Evolutionary conservation across 148 eudicot genomes (phyloP).

Genomic region (Nepenthes gracilis): DNA sequence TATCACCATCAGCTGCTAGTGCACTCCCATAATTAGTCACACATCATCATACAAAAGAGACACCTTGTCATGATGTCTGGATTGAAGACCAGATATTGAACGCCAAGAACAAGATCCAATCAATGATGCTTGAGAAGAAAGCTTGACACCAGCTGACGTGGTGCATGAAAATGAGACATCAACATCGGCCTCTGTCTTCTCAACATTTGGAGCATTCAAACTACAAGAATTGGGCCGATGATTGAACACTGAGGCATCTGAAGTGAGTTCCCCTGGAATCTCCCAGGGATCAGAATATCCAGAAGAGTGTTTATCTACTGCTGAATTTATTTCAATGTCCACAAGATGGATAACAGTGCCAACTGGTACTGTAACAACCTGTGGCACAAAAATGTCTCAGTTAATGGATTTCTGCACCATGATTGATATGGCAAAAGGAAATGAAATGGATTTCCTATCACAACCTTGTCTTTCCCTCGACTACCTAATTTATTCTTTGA

Average conservation of each 20-base stretch:
- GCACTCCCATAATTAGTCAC: not conserved
- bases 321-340: slow-evolving; percentile 61
- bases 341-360: slow-evolving; percentile 90
- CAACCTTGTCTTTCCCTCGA: slow-evolving; percentile 76
- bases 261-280: slow-evolving; percentile 42
- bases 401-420: slow-evolving; percentile 1
- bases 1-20: not conserved
- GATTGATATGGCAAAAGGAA: not conserved
- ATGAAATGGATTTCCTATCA: not conserved
- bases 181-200: slow-evolving; percentile 10
- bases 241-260: slow-evolving; percentile 23
- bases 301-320: slow-evolving; percentile 39
- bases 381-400: slow-evolving; percentile 12
- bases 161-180: slow-evolving; percentile 5
- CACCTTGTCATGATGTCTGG: slow-evolving; percentile 9
- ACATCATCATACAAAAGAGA: slow-evolving; percentile 6
- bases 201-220: slow-evolving; percentile 2
- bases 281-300: slow-evolving; percentile 66
- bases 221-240: slow-evolving; percentile 15
- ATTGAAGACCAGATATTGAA: slow-evolving; percentile 13
- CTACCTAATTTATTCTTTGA: slow-evolving; percentile 82
- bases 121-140: no score
- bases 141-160: slow-evolving; percentile 7
- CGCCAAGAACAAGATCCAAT: no score
- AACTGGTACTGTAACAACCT: slow-evolving; percentile 84